Evolutionary conservation across 2,329 filamentous ascomycete genomes (phyloP).

Genomic region (Aspergillus vadensis): DNA sequence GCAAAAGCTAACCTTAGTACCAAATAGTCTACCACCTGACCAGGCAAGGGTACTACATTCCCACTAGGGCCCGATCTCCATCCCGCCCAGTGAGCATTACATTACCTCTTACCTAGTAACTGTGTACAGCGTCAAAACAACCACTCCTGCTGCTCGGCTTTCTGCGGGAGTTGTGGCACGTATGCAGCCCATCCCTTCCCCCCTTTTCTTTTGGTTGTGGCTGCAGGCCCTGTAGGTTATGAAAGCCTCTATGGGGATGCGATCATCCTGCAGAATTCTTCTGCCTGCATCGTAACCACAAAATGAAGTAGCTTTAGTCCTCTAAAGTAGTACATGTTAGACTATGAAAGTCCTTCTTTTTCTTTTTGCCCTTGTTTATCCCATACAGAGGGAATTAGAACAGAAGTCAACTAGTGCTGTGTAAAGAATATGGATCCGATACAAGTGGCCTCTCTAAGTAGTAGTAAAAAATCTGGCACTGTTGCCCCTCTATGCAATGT

Average conservation of each 20-base stretch:
- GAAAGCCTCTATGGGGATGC: neutral
- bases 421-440: no score
- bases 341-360: no score
- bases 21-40: neutral
- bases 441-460: no score
- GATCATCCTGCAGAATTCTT: neutral
- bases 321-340: neutral
- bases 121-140: no score
- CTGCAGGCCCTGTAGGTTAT: neutral
- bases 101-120: neutral
- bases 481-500: no score
- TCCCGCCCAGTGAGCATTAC: neutral
- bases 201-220: neutral
- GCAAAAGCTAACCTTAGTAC: neutral
- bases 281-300: neutral
- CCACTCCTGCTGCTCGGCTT: neutral
- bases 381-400: no score
- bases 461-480: no score
- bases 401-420: no score
- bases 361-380: no score
- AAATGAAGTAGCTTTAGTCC: neutral
- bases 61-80: conserved; percentile 25
- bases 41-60: conserved; percentile 19
- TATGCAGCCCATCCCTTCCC: neutral
- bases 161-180: neutral